Evolutionary conservation across 139 green algal genomes (phyloP).

Genomic region (Chlorella sp.): DNA sequence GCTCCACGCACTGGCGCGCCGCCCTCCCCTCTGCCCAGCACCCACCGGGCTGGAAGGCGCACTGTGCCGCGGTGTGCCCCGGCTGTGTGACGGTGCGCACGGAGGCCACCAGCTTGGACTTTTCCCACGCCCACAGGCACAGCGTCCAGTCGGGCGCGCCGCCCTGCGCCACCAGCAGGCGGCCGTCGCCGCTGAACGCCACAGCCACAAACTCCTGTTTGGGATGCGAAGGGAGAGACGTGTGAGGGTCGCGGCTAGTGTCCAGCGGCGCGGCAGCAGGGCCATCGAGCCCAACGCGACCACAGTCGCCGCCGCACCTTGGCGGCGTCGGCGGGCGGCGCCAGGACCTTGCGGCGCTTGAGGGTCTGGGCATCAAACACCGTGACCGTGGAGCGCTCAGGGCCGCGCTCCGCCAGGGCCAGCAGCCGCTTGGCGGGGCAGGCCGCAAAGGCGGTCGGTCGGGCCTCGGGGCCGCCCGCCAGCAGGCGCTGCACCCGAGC

Average conservation of each 20-base stretch:
- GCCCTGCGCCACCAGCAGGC: conserved; percentile 82
- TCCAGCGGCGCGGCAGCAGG: not conserved
- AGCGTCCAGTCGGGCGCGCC: conserved; percentile 91
- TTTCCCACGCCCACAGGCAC: conserved; percentile 92
- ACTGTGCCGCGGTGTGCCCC: conserved; percentile 51
- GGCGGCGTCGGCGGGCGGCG: conserved; percentile 57
- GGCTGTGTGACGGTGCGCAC: conserved; percentile 51
- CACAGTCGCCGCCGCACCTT: conserved; percentile 62
- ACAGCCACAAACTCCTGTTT: conserved; percentile 89
- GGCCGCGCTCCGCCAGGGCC: conserved; percentile 80
- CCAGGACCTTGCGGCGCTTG: conserved; percentile 88
- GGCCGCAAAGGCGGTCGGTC: conserved; percentile 82
- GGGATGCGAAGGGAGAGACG: not conserved
- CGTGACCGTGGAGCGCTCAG: conserved; percentile 69
- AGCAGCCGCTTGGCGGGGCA: conserved; percentile 77
- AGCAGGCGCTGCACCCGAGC: conserved; percentile 74
- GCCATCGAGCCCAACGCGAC: too few species aligned
- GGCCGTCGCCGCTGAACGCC: conserved; percentile 86
- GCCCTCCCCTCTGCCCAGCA: not conserved
- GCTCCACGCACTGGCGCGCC: not conserved
- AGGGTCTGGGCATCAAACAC: conserved; percentile 91
- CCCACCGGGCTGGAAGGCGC: conserved; percentile 66
- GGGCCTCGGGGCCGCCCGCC: conserved; percentile 67
- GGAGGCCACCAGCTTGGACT: conserved; percentile 76
- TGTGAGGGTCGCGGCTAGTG: not conserved